Base-by-base conservation (phyloP, 495 filamentous ascomycete genomes). In the Amniculicola lignicola region DNA sequence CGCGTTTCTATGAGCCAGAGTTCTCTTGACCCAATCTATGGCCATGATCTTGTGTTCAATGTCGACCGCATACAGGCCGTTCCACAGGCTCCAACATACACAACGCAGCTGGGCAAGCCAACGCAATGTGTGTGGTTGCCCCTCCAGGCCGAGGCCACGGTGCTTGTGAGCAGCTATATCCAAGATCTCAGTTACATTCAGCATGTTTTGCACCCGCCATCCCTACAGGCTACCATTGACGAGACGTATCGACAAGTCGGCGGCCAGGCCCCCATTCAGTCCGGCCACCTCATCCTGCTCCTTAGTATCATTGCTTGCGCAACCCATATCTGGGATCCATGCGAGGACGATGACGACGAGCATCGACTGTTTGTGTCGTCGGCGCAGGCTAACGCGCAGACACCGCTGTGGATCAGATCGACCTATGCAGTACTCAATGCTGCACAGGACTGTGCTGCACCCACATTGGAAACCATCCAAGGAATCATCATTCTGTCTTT, bases 381-480 rank as follows among this genome's bases (percentile, higher is more conserved):
- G 51, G 57, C 19, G 19, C 62, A 72, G 29, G 74, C 74, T 2
- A 63, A 67, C 46, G 36, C 48, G 2, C 63, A 67, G 31, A 66
- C 68, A 3, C 38, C 54, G 1, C 22, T 48, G 4, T 80, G 77
- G 76, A 53, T 69, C 27, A 64, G 70, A 46, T 44, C 62, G 11
- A 65, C 69, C 14, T 58, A 70, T 21, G 70, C 75, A 12, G 40
- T 78, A 16, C 51, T 79, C 3, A 71, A 76, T 24, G 61, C 68
- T 25, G 59, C 70, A n/a, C 69, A 64, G 22, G 59, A 50, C 5
- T 59, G 62, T 19, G 52, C 58, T 3, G 21, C 44, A 1, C 50
- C 64, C 4, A 72, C 69, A 0, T 47, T 80, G 4, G 77, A 78
- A 58, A 69, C 65, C 47, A 56, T 76, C 4, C 77, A 80, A 59